Base-by-base conservation (phyloP, 2,329 filamentous ascomycete species). In the Hymenoscyphus salicellus region DNA sequence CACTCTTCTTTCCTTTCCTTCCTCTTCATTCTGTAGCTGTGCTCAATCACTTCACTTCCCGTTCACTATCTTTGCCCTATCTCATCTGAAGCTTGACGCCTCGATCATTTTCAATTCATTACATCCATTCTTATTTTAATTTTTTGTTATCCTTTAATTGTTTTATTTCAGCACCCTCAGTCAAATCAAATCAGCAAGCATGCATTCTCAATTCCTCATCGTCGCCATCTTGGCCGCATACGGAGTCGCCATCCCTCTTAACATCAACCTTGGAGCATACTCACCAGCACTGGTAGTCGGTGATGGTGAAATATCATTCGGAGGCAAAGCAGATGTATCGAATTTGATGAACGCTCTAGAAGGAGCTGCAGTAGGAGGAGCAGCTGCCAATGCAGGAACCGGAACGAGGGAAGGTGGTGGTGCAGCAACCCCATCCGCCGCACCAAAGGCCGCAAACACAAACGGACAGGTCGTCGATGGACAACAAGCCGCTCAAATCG, bases 281-380 rank as follows among this genome's bases (percentile, higher is more conserved):
- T 67, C 66, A 28, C 66, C 66, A 28, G 66, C 66, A 46, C 41
- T 67, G 72, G 75, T 77, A 65, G 75, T 77, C 67, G 75, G 75
- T 76, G 76, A 78, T 76, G 80, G 80, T 75, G 80, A 81, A 70
- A 81, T 82, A 66, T 80, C 79, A 66, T 81, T 82, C 66, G 76
- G 79, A 68, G 79, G 80, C 65, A 76, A 75, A 62, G 75, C 78
- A 72, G 80, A 81, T 72, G 80, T 82, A 36, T 76, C 79, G 56
- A 76, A 71, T 61, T 71, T 82, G 62, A 78, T 82, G 74, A 81
- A 77, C 66, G 79, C 78, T 52, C 77, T 80, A 68, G 78, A 82
- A 72, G 80, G 81, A 61, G 81, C 80, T 38, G 80, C 80, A 58
- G 76, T 78, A 65, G 78, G 73, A 70, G 77, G 76, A 41, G 78